Evolutionary conservation across 1,284 basidiomycete species (phyloP).

Genomic region (Tetrapyrgos nigripes): DNA sequence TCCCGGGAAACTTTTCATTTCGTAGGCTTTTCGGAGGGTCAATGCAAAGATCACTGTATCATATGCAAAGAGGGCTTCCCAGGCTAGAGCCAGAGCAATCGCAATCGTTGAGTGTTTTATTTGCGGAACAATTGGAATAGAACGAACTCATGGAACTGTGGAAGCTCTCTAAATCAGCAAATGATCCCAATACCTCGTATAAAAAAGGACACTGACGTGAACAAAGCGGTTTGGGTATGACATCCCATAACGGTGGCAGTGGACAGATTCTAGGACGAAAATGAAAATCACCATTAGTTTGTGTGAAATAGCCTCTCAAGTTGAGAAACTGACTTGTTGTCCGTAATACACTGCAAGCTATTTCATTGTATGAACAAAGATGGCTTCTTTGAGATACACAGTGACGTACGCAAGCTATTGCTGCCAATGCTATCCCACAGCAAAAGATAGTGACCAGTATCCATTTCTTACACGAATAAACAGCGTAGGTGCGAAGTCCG

Average conservation of each 20-base stretch:
- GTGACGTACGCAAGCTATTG: constrained; percentile 2
- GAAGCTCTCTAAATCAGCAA: not conserved
- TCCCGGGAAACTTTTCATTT: not conserved
- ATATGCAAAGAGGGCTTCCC: constrained; percentile 15
- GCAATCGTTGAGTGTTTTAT: not conserved
- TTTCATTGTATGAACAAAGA: not conserved
- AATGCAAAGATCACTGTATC: constrained; percentile 11
- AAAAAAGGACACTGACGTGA: not conserved
- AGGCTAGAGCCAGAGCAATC: constrained; percentile 9
- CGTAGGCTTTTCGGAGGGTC: constrained; percentile 9
- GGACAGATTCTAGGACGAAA: not conserved
- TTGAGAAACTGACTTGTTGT: not conserved
- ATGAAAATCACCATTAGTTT: not conserved
- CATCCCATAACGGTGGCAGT: not conserved
- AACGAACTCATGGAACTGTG: not conserved
- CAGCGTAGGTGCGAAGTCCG: constrained; percentile 12
- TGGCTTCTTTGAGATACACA: not conserved
- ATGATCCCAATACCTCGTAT: not conserved
- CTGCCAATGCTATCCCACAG: not conserved
- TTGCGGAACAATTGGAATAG: not conserved
- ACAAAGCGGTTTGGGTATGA: not conserved
- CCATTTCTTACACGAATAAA: constrained; percentile 10
- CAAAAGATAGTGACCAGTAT: constrained; percentile 5
- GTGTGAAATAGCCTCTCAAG: not conserved
- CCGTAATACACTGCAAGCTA: not conserved